Evolutionary conservation across 2,329 filamentous ascomycete species (phyloP).

Genomic region (Venturia pyrina): DNA sequence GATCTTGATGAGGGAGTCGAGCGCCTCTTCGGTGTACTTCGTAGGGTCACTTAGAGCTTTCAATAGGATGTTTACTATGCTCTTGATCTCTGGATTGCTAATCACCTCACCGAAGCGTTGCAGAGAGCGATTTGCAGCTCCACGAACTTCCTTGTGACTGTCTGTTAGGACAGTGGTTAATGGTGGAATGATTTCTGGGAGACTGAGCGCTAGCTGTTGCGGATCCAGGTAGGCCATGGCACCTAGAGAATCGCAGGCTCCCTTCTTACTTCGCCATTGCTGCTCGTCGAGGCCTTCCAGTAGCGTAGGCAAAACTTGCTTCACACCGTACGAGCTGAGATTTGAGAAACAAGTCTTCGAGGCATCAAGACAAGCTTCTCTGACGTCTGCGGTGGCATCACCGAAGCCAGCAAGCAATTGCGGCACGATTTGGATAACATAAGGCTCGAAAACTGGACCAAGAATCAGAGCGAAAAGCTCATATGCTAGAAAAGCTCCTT

Average conservation of each 20-base stretch:
- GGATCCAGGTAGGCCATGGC: slow-evolving; percentile 98
- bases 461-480: slow-evolving; percentile 82
- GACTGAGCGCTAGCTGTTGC: slow-evolving; percentile 79
- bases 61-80: slow-evolving; percentile 78
- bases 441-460: slow-evolving; percentile 85
- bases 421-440: slow-evolving; percentile 90
- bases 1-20: slow-evolving; percentile 94
- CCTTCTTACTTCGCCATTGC: slow-evolving; percentile 98
- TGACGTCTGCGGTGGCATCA: slow-evolving; percentile 77
- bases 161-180: slow-evolving; percentile 91
- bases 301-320: slow-evolving; percentile 83
- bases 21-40: slow-evolving; percentile 88
- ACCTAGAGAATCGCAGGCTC: slow-evolving; percentile 89
- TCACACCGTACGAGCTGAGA: slow-evolving; percentile 91
- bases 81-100: slow-evolving; percentile 93
- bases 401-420: slow-evolving; percentile 84
- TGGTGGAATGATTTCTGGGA: slow-evolving; percentile 94
- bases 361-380: slow-evolving; percentile 84
- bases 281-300: slow-evolving; percentile 86
- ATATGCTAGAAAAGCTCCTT: slow-evolving; percentile 81
- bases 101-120: slow-evolving; percentile 99
- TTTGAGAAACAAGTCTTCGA: slow-evolving; percentile 91
- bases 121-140: slow-evolving; percentile 86
- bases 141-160: slow-evolving; percentile 92
- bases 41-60: slow-evolving; percentile 97